A percentile compares a stretch with the other conserved stretches of the same genome.
phyloP scores from a whole-genome alignment of 352 stramenopile genomes.

The Globisporangium irregulare region DNA sequence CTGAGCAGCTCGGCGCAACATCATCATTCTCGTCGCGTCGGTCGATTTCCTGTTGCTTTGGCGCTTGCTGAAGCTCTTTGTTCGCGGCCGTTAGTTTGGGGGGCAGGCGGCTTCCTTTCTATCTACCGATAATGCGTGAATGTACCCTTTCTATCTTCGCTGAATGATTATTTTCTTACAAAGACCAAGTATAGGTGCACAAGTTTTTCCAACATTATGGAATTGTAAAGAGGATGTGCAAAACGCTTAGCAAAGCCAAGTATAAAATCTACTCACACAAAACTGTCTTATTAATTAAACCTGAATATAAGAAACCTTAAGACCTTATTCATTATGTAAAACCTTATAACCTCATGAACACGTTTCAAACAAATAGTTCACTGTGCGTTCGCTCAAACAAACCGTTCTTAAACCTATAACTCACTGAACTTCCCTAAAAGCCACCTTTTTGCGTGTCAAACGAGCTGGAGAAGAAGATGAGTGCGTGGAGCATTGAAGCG shows the following conservation, averaged over 20 bases:
- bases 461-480: background rate
- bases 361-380: background rate
- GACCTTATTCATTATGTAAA: background rate
- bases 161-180: background rate
- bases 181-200: background rate
- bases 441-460: background rate
- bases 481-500: constrained; percentile 1
- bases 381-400: no score
- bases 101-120: background rate
- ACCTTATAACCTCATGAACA: background rate
- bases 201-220: background rate
- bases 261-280: background rate
- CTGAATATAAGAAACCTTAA: background rate
- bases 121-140: background rate
- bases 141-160: background rate
- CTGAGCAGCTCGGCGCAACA: constrained; percentile 22
- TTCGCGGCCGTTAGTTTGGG: constrained; percentile 14
- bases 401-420: background rate
- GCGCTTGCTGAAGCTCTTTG: constrained; percentile 16
- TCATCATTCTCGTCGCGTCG: constrained; percentile 12
- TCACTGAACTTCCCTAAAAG: background rate
- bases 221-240: background rate
- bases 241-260: background rate
- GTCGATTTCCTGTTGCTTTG: background rate
- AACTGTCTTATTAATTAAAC: background rate